phyloP scores from a whole-genome alignment of 2,329 filamentous ascomycete species.

The Fusarium subtropicale region DNA sequence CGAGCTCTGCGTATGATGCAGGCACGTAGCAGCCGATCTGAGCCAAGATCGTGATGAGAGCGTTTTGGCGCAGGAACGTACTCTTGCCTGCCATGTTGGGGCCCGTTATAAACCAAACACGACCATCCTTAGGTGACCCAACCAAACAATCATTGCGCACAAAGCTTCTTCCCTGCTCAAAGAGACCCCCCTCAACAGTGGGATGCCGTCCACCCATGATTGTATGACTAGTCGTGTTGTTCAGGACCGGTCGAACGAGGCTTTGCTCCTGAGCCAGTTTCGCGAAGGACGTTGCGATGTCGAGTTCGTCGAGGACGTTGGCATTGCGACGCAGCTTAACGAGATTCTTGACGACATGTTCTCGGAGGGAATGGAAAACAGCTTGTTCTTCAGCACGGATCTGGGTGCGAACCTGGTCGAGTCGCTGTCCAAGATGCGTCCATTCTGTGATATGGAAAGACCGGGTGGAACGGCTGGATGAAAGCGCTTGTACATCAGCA shows the following conservation, averaged over 20 bases:
- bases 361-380: conserved; percentile 80
- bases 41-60: conserved; percentile 91
- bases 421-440: conserved; percentile 80
- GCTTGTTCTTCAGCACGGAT: conserved; percentile 87
- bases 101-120: conserved; percentile 76
- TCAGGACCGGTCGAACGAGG: conserved; percentile 79
- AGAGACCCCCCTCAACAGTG: conserved; percentile 87
- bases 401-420: conserved; percentile 81
- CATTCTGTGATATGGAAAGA: conserved; percentile 88
- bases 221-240: conserved; percentile 72
- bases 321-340: conserved; percentile 90
- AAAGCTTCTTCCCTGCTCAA: conserved; percentile 83
- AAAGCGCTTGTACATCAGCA: conserved; percentile 62
- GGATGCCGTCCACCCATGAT: conserved; percentile 91
- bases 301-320: conserved; percentile 90
- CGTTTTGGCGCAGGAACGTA: conserved; percentile 95
- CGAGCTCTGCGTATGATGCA: conserved; percentile 84
- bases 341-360: conserved; percentile 81
- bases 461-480: conserved; percentile 83
- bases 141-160: conserved; percentile 88
- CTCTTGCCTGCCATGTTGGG: conserved; percentile 99
- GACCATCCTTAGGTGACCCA: conserved; percentile 72
- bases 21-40: conserved; percentile 95
- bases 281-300: conserved; percentile 89
- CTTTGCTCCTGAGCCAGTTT: conserved; percentile 78